A percentile compares a stretch with the other conserved stretches of the same genome.
Conservation (phyloP, 1,139 yeast species). For the Debaryomyces nepalensis region DNA sequence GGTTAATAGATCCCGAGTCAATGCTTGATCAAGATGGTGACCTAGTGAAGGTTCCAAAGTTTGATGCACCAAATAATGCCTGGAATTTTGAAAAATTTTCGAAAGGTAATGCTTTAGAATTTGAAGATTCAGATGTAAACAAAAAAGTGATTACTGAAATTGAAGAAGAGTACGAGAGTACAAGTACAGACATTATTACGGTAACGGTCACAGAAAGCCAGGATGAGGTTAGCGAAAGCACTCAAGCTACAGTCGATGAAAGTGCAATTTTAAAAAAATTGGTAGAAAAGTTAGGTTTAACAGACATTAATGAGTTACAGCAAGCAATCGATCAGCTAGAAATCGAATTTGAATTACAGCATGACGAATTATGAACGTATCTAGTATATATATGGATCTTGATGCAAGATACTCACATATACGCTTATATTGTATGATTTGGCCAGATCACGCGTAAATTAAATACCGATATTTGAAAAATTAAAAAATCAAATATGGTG, state of each 20-base stretch:
- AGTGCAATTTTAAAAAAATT: background rate
- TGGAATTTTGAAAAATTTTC: constrained; percentile 35
- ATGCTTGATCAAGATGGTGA: constrained; percentile 41
- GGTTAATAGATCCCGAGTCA: constrained; percentile 36
- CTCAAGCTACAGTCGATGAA: background rate
- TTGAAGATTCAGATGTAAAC: background rate
- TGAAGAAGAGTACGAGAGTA: background rate
- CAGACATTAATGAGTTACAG: constrained; percentile 1
- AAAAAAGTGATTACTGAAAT: background rate
- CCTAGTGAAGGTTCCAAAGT: constrained; percentile 23
- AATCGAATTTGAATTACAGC: background rate
- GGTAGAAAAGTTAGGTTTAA: constrained; percentile 1
- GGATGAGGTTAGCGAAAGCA: background rate
- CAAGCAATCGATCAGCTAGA: constrained; percentile 7
- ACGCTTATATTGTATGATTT: constrained; percentile 1
- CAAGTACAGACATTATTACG: constrained; percentile 8
- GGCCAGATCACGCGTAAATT: constrained; percentile 2
- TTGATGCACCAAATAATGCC: constrained; percentile 26
- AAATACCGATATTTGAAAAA: constrained; percentile 1
- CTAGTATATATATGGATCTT: background rate
- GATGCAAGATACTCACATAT: background rate
- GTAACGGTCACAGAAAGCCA: constrained; percentile 6
- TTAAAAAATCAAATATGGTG: constrained; percentile 2
- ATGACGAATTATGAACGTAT: constrained; percentile 8
- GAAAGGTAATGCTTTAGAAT: background rate